Base-by-base conservation (phyloP, 306 rosid genomes). In the Acacia crassicarpa region DNA sequence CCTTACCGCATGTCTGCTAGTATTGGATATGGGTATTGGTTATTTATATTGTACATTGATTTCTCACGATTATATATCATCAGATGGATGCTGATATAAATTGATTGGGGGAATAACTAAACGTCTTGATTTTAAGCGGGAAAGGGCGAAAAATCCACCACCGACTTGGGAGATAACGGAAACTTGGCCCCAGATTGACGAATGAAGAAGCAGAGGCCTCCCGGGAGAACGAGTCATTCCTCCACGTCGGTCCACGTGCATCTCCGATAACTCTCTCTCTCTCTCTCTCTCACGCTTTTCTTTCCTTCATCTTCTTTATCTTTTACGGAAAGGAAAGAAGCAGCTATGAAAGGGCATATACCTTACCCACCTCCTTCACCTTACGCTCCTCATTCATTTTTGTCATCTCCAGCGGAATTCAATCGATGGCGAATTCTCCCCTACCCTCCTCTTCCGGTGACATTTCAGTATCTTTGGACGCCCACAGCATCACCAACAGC, bases 391-490 rank as follows among this genome's bases (percentile, higher is more conserved):
- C 16, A 41, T 70, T 70, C 56, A 22, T 44, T 22, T 44, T 20
- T 68, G 12, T 68, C 74, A 0, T 68, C 72, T 67, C 16, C 22
- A 38, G 20, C 48, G 49, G 27, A 38, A 67, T 19, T 44, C 32
- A 22, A 15, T 79, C 82, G 23, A 17, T 79, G 54, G 25, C 71
- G 25, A 30, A 22, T 74, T 4, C 14, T 41, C 76, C 27, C 45
- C 79, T 78, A 10, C 77, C 68, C 80, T 77, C 84, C 80, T 88
- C 90, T 58, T 22, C 65, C 45, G 71, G 76, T 74, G 92, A 91
- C 59, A 3, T 51, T 67, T 88, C 94, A 25, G 87, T 90, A 17
- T 86, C 61, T 75, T 23, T 82, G 38, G 90, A 87, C 46, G 84
- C 89, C 2, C 33, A 73, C 8, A 45, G 30, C 77, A 68, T 67